phyloP scores from a whole-genome alignment of 2,329 filamentous ascomycete genomes.

The Penicillium glabrum region DNA sequence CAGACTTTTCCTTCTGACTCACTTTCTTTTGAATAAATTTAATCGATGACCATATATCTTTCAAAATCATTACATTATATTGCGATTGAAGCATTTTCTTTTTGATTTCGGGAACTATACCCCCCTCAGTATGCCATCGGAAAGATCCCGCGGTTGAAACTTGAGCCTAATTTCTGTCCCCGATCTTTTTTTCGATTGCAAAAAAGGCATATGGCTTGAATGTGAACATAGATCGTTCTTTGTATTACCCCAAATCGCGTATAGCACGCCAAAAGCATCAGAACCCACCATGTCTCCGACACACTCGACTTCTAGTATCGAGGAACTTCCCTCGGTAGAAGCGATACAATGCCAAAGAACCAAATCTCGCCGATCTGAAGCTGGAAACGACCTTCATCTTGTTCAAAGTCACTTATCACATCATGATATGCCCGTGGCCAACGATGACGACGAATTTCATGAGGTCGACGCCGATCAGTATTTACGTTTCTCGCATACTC shows the following conservation, averaged over 20 bases:
- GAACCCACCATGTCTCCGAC: slow-evolving; percentile 10
- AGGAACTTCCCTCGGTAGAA: slow-evolving; percentile 13
- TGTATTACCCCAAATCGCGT: background rate
- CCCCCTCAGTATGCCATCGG: slow-evolving; percentile 7
- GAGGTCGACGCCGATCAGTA: slow-evolving; percentile 59
- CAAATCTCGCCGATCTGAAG: slow-evolving; percentile 14
- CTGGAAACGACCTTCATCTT: slow-evolving; percentile 28
- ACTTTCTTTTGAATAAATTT: background rate
- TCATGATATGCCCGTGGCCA: slow-evolving; percentile 28
- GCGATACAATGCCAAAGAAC: slow-evolving; percentile 9
- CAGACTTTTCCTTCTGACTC: slow-evolving; percentile 15
- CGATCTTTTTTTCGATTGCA: background rate
- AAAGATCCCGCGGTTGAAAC: slow-evolving; percentile 5
- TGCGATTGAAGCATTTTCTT: background rate
- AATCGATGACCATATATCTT: background rate
- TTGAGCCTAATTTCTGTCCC: background rate
- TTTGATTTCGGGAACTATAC: background rate
- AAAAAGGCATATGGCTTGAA: background rate
- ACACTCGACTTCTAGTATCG: slow-evolving; percentile 13
- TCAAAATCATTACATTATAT: background rate
- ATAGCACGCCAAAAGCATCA: background rate
- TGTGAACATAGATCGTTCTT: background rate
- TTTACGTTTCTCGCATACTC: slow-evolving; percentile 59
- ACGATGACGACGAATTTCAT: slow-evolving; percentile 27
- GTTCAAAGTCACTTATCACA: slow-evolving; percentile 35